A percentile compares a stretch with the other conserved stretches of the same genome.
Evolutionary conservation across 345 rosid species (phyloP).

Genomic region (Heritiera fomes): DNA sequence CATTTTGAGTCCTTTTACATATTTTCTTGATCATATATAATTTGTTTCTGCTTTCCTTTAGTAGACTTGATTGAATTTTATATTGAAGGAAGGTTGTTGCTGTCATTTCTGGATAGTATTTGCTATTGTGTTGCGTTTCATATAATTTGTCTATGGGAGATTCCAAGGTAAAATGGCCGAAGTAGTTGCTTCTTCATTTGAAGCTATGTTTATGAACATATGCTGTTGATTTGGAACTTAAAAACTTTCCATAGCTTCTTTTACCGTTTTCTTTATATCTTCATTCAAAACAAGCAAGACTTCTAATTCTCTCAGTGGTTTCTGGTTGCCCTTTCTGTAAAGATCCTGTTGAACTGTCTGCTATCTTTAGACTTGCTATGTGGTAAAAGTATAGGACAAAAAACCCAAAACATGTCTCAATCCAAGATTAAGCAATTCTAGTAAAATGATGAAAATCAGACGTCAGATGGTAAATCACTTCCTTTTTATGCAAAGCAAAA

Average conservation of each 20-base stretch:
- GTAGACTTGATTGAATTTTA: not conserved
- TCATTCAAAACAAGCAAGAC: not conserved
- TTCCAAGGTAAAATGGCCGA: not conserved
- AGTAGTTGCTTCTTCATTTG: not conserved
- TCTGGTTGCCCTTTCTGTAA: not conserved
- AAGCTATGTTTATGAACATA: not conserved
- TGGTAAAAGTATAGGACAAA: too few species aligned
- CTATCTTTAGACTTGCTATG: too few species aligned
- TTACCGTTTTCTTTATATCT: not conserved
- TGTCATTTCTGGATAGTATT: not conserved
- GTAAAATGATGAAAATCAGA: not conserved
- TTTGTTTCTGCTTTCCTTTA: not conserved
- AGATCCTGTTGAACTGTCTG: too few species aligned
- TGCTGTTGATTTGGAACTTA: not conserved
- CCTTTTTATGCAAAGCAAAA: not conserved
- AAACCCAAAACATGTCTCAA: not conserved
- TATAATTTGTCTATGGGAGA: not conserved
- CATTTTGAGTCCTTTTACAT: not conserved
- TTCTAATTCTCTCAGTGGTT: not conserved
- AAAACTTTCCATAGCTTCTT: not conserved
- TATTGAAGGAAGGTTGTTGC: not conserved
- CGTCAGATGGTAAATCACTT: not conserved
- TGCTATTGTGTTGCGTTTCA: not conserved
- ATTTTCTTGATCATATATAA: not conserved
- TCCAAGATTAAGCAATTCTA: too few species aligned